Evolutionary conservation across 306 rosid species (phyloP).

Genomic region (Chamaecrista fasciculata): DNA sequence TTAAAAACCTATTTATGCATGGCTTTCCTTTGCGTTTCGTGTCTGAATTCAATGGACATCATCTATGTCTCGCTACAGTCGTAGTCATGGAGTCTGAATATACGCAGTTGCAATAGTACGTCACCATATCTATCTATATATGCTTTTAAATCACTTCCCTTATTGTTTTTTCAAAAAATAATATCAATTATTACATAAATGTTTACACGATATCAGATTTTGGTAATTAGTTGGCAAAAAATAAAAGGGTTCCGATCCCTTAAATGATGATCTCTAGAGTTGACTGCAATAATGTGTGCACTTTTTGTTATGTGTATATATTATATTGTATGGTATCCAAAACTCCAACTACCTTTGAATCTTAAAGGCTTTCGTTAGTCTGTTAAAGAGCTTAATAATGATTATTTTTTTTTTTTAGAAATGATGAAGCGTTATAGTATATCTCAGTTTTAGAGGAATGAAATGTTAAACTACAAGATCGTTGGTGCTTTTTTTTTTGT

Average conservation of each 20-base stretch:
- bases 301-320: constrained; percentile 25
- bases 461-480: no score
- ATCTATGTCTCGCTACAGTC: constrained; percentile 9
- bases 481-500: no score
- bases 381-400: not conserved
- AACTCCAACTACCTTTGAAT: constrained; percentile 66
- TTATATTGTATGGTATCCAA: constrained; percentile 39
- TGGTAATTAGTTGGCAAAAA: constrained; percentile 40
- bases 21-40: constrained; percentile 27
- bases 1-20: not conserved
- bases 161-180: constrained; percentile 1
- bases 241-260: constrained; percentile 20
- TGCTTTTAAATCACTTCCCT: not conserved
- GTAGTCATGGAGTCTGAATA: constrained; percentile 24
- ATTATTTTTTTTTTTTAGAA: no score
- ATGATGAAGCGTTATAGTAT: no score
- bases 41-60: constrained; percentile 16
- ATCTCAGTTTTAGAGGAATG: no score
- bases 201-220: constrained; percentile 21
- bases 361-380: constrained; percentile 19
- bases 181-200: constrained; percentile 1
- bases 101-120: constrained; percentile 21
- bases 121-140: constrained; percentile 26
- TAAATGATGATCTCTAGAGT: constrained; percentile 25
- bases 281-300: constrained; percentile 20